Percentiles rank a stretch among this genome's conserved stretches.
These are phyloP conservation scores for Blastobotrys indianensis DNA, from an alignment of 1,139 yeast species.

Conservation along the genomic window DNA sequence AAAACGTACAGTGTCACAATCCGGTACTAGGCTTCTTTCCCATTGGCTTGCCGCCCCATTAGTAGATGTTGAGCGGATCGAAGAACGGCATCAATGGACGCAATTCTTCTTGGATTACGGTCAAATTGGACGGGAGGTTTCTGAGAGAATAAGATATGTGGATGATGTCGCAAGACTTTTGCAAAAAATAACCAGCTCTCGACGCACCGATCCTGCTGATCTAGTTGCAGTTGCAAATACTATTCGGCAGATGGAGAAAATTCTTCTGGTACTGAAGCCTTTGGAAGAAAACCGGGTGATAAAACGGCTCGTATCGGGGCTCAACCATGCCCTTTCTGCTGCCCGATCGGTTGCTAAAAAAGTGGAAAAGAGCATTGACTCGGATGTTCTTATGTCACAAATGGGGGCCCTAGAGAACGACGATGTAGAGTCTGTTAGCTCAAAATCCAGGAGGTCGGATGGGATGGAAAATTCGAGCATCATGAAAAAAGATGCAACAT, in stretches of 20 bases:
- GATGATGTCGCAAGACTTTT: slow-evolving; percentile 51
- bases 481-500: slow-evolving; percentile 19
- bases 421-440: slow-evolving; percentile 1
- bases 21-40: slow-evolving; percentile 71
- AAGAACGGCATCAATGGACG: slow-evolving; percentile 58
- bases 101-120: slow-evolving; percentile 43
- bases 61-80: slow-evolving; percentile 50
- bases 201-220: slow-evolving; percentile 43
- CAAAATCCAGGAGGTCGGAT: not conserved
- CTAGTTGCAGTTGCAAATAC: slow-evolving; percentile 42
- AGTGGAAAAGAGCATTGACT: slow-evolving; percentile 16
- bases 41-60: slow-evolving; percentile 85
- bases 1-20: slow-evolving; percentile 66
- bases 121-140: slow-evolving; percentile 35
- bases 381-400: slow-evolving; percentile 14
- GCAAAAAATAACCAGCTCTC: slow-evolving; percentile 42
- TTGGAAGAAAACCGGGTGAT: not conserved
- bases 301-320: slow-evolving; percentile 6
- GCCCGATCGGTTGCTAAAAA: slow-evolving; percentile 16
- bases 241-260: slow-evolving; percentile 28
- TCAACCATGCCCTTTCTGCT: slow-evolving; percentile 10
- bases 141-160: slow-evolving; percentile 31
- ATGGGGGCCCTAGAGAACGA: slow-evolving; percentile 10
- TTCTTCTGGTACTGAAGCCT: slow-evolving; percentile 14
- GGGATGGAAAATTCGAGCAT: slow-evolving; percentile 16